phyloP scores from a whole-genome alignment of 768 basidiomycete genomes.

The Amanita polypyramis region DNA sequence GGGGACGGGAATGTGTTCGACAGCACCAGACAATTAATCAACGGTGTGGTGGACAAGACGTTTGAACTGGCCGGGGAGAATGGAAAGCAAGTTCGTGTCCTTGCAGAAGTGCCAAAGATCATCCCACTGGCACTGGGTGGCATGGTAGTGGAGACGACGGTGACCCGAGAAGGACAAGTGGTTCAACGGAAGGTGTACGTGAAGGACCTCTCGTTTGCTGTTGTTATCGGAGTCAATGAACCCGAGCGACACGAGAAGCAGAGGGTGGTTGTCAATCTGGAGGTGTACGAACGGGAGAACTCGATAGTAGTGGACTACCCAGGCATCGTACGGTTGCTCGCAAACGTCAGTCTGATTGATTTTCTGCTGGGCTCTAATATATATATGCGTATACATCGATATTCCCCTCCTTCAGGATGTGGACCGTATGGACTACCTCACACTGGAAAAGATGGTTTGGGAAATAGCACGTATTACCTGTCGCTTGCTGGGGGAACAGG shows the following conservation, averaged over 20 bases:
- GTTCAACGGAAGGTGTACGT: constrained; percentile 26
- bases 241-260: constrained; percentile 61
- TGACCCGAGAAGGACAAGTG: background rate
- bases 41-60: constrained; percentile 24
- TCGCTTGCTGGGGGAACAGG: background rate
- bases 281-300: background rate
- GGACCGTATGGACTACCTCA: constrained; percentile 40
- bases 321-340: constrained; percentile 22
- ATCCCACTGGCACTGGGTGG: constrained; percentile 24
- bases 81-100: constrained; percentile 28
- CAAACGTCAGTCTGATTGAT: constrained; percentile 16
- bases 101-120: constrained; percentile 34
- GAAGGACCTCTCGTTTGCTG: constrained; percentile 34
- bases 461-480: constrained; percentile 25
- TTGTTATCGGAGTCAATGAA: constrained; percentile 63
- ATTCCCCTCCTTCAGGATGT: constrained; percentile 40
- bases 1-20: constrained; percentile 15
- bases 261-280: constrained; percentile 44
- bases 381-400: background rate
- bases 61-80: constrained; percentile 27
- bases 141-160: constrained; percentile 9
- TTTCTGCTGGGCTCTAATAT: background rate
- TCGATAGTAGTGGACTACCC: constrained; percentile 27
- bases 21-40: constrained; percentile 21
- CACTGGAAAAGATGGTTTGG: constrained; percentile 49